Percentiles rank a stretch among this genome's conserved stretches.
phyloP scores from a whole-genome alignment of 352 stramenopile species.

The Halophytophthora batemanensis region DNA sequence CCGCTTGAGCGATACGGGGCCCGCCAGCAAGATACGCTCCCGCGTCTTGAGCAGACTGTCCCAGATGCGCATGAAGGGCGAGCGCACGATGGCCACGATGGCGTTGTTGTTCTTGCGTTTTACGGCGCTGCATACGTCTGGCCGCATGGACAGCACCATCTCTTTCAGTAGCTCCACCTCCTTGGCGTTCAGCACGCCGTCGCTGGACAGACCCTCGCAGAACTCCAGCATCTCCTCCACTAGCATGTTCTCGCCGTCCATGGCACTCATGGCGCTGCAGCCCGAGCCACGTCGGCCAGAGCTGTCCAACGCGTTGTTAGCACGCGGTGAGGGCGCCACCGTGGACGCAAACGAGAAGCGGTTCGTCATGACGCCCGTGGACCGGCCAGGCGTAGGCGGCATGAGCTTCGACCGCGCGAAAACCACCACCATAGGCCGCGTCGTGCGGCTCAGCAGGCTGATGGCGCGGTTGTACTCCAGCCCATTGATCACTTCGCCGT shows the following conservation, averaged over 20 bases:
- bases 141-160: conserved; percentile 73
- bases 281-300: conserved; percentile 42
- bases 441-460: conserved; percentile 61
- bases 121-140: conserved; percentile 70
- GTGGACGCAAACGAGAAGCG: conserved; percentile 76
- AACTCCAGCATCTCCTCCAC: conserved; percentile 88
- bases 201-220: conserved; percentile 56
- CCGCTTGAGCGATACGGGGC: conserved; percentile 75
- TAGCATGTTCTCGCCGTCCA: conserved; percentile 60
- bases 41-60: conserved; percentile 81
- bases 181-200: conserved; percentile 51
- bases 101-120: conserved; percentile 83
- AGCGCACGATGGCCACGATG: conserved; percentile 77
- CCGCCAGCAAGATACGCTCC: conserved; percentile 77
- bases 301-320: conserved; percentile 23
- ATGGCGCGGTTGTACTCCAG: conserved; percentile 82
- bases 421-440: conserved; percentile 75
- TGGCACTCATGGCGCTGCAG: conserved; percentile 36
- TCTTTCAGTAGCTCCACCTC: conserved; percentile 77
- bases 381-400: conserved; percentile 52
- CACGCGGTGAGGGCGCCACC: conserved; percentile 58
- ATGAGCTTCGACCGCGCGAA: conserved; percentile 73
- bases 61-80: conserved; percentile 81
- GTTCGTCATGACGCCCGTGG: conserved; percentile 45
- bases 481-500: conserved; percentile 74